A percentile compares a stretch with the other conserved stretches of the same genome.
phyloP scores from a whole-genome alignment of 1,139 yeast genomes.

The Candida neerlandica region DNA sequence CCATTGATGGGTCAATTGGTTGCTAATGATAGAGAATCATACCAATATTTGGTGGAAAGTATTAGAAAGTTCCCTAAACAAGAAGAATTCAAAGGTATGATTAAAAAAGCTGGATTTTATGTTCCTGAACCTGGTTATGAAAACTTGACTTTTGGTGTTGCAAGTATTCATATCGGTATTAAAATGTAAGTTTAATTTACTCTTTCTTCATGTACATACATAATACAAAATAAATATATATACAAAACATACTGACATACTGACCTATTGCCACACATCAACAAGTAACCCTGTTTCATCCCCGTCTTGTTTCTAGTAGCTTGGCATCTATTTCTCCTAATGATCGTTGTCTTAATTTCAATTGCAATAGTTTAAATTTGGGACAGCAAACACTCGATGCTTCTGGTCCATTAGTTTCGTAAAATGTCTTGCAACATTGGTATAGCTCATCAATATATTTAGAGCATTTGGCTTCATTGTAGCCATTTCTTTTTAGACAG shows the following conservation, averaged over 20 bases:
- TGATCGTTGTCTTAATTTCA: conserved; percentile 60
- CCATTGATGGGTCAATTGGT: conserved; percentile 96
- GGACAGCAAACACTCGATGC: conserved; percentile 73
- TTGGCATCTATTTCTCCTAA: conserved; percentile 57
- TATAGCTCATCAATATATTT: conserved; percentile 59
- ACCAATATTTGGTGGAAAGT: conserved; percentile 93
- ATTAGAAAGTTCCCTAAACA: conserved; percentile 90
- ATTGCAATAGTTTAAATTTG: conserved; percentile 51
- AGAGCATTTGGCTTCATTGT: conserved; percentile 66
- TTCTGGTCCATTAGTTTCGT: conserved; percentile 51
- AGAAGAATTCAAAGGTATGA: conserved; percentile 88
- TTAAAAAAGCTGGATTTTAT: conserved; percentile 91
- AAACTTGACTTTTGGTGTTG: conserved; percentile 93
- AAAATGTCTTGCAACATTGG: conserved; percentile 60
- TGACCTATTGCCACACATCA: too few relatives aligned
- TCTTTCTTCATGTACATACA: background rate
- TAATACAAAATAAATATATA: background rate
- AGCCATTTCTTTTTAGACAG: conserved; percentile 55
- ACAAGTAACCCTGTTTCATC: background rate
- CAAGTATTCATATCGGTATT: conserved; percentile 94
- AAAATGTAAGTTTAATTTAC: conserved; percentile 51
- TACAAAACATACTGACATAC: too few relatives aligned
- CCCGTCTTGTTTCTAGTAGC: conserved; percentile 26
- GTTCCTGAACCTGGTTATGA: conserved; percentile 89
- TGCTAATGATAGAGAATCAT: conserved; percentile 93